phyloP scores from a whole-genome alignment of 78 protist genomes.

The Protostelium mycophagum region DNA sequence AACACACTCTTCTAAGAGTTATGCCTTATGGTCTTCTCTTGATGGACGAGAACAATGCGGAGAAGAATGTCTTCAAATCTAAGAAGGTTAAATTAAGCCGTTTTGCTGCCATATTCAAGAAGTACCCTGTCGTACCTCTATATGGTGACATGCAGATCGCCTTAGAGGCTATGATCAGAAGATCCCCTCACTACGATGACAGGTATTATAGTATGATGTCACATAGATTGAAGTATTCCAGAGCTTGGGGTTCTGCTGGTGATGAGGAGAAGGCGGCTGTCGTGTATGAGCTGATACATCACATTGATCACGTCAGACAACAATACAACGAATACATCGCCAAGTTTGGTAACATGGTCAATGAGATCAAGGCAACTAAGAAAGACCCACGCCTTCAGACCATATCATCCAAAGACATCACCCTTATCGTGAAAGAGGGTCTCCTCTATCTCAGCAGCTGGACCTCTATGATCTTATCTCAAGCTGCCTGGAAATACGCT shows the following conservation, averaged over 20 bases:
- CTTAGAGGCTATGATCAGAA: slow-evolving; percentile 30
- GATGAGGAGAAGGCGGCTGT: slow-evolving; percentile 18
- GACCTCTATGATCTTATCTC: slow-evolving; percentile 45
- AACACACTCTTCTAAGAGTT: slow-evolving; percentile 55
- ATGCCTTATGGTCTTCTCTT: slow-evolving; percentile 63
- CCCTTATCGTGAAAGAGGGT: slow-evolving; percentile 11
- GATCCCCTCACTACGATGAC: slow-evolving; percentile 55
- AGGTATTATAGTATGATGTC: too few species aligned
- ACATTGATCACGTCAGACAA: not conserved
- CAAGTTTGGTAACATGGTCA: slow-evolving; percentile 31
- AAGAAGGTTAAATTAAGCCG: slow-evolving; percentile 49
- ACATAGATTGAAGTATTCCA: too few species aligned
- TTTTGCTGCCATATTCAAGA: slow-evolving; percentile 38
- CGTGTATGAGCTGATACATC: slow-evolving; percentile 39
- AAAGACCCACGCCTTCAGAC: slow-evolving; percentile 21
- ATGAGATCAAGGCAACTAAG: slow-evolving; percentile 25
- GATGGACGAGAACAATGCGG: slow-evolving; percentile 29
- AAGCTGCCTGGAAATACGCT: slow-evolving; percentile 69
- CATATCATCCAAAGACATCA: slow-evolving; percentile 11
- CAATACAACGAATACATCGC: slow-evolving; percentile 38
- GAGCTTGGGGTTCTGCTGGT: slow-evolving; percentile 41
- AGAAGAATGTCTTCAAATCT: slow-evolving; percentile 38
- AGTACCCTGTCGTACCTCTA: slow-evolving; percentile 69
- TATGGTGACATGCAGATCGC: slow-evolving; percentile 82
- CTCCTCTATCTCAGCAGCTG: slow-evolving; percentile 49